A percentile compares a stretch with the other conserved stretches of the same genome.
phyloP scores from a whole-genome alignment of 169 alveolate species.

The Eimeria maxima region DNA sequence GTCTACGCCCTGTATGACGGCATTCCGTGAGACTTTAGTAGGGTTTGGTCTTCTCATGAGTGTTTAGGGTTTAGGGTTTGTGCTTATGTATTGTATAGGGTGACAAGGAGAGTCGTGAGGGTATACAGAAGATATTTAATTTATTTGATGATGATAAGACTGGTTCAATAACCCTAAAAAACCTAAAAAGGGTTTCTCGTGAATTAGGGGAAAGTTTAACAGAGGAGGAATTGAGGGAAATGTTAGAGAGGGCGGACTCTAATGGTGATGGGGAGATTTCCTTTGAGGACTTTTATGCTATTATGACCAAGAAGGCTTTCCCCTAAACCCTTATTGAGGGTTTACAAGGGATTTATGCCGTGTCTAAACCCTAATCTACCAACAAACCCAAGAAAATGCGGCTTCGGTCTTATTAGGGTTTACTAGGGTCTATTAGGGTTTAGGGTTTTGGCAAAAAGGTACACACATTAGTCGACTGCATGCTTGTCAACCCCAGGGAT shows the following conservation, averaged over 20 bases:
- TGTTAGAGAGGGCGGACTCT: slow-evolving; percentile 99
- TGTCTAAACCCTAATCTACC: too few relatives aligned
- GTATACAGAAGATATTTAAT: slow-evolving; percentile 98
- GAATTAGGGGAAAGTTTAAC: slow-evolving; percentile 99
- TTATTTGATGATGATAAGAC: slow-evolving; percentile 98
- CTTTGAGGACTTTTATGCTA: slow-evolving; percentile 98
- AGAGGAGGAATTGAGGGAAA: slow-evolving; percentile 97
- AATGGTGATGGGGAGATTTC: slow-evolving; percentile 99
- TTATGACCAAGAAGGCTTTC: slow-evolving; percentile 98
- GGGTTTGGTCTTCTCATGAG: background rate
- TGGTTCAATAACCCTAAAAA: slow-evolving; percentile 95
- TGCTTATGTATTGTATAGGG: slow-evolving; percentile 87
- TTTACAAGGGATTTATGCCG: background rate
- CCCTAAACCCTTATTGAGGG: slow-evolving; percentile 88
- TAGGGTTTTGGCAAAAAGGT: background rate
- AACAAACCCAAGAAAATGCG: background rate
- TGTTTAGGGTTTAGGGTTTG: background rate
- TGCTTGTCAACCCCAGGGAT: too few relatives aligned
- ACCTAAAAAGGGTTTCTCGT: slow-evolving; percentile 98
- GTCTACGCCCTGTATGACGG: background rate
- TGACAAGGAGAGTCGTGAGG: slow-evolving; percentile 98
- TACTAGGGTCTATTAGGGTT: background rate
- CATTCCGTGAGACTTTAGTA: too few relatives aligned
- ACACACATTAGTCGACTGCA: too few relatives aligned
- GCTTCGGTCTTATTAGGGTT: background rate